These are phyloP conservation scores for Colletotrichum sojae DNA, from an alignment of 2,329 filamentous ascomycete genomes.

Conservation along the genomic window DNA sequence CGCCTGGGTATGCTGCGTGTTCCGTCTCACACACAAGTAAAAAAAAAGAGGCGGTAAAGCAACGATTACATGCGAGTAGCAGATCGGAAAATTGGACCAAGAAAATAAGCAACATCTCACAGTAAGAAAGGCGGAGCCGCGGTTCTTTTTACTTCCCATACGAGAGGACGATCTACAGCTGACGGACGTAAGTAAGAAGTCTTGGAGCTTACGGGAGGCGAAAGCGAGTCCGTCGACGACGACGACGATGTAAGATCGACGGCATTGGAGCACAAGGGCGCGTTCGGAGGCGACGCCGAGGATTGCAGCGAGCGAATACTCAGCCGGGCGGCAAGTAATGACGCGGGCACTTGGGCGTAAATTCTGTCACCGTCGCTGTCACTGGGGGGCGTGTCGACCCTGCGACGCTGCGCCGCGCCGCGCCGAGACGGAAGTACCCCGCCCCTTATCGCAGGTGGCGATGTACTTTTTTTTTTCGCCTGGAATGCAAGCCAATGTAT, in stretches of 20 bases:
- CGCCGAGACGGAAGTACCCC: constrained; percentile 4
- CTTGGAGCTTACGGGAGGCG: neutral
- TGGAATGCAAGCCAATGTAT: neutral
- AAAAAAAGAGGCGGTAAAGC: neutral
- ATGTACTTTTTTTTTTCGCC: neutral
- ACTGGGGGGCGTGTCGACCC: neutral
- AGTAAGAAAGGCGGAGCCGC: constrained; percentile 3
- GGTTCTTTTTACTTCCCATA: neutral
- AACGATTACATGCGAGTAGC: neutral
- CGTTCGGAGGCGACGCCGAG: constrained; percentile 2
- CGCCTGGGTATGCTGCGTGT: constrained; percentile 1
- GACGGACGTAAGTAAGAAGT: neutral
- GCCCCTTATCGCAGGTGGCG: constrained; percentile 2
- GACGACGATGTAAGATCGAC: too few relatives aligned
- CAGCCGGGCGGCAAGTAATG: constrained; percentile 34
- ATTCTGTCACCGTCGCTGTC: neutral
- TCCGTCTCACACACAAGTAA: constrained; percentile 9
- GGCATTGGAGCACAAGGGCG: too few relatives aligned
- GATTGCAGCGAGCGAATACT: constrained; percentile 26
- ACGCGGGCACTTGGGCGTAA: constrained; percentile 10
- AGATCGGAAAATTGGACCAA: neutral
- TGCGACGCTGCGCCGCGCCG: too few relatives aligned
- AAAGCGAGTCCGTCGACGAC: neutral
- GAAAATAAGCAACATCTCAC: neutral
- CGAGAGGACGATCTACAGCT: neutral